Evolutionary conservation across 768 basidiomycete genomes (phyloP), one percentile per base, ranked within the genome.

Genomic region (Pholiota conissans): DNA sequence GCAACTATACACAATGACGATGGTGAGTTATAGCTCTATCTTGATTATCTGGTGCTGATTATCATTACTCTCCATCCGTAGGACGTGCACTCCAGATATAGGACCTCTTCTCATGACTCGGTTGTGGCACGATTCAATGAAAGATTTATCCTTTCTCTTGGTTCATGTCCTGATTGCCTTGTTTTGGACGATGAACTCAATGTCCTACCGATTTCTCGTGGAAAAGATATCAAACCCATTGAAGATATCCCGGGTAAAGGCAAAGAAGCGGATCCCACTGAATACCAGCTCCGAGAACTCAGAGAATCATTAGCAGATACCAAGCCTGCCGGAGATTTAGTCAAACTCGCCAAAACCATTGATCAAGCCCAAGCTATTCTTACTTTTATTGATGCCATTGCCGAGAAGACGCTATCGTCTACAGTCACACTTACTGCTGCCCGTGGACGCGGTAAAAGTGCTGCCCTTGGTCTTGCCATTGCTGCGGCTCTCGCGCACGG

Each of bases 101-200:
- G 96, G 26, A 98, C 97, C 0, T 89, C 92, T 11, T 87, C 93
- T 1, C 93, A 95, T 66, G 91, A 92, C 66, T 80, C 88, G 5
- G 90, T 95, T 28, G 79, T 87, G n/a, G 93, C 97, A 0, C 86
- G 97, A 26, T 99, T 99, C 78, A 99, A 99, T 73, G 97, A 99
- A 70, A 90, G 97, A 10, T 99, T 99, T 74, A 98, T 99, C 65
- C 83, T 99, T 16, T 99, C 97, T 18, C 85, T 99, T 18, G 94
- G 94, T 22, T 90, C 93, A 16, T 98, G 93, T 67, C 79, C 87
- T 7, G 93, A 96, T 68, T 98, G 96, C 65, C 80, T 99, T 1
- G 87, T 98, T 24, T 83, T 99, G 49, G 97, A 99, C 67, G 97
- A 99, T 67, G 97, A 99, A 72, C 84, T 99, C 42, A 98, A 98